Evolutionary conservation across 495 filamentous ascomycete species (phyloP).

Genomic region (Schizothecium vesticola): DNA sequence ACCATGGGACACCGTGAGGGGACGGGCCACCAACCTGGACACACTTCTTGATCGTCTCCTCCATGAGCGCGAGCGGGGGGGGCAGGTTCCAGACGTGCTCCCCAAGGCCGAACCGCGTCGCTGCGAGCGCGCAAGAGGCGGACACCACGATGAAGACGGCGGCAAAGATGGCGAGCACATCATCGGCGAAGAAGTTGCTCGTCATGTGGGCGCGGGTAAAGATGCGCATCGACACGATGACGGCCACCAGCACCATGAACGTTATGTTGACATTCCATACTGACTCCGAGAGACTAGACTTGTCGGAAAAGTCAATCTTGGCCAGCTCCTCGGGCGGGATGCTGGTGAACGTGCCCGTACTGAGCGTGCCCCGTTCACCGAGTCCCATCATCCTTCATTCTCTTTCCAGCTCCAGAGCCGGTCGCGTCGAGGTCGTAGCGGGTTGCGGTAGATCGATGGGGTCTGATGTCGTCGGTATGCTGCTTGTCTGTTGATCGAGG

Average conservation of each 20-base stretch:
- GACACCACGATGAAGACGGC: conserved; percentile 21
- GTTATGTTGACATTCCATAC: conserved; percentile 21
- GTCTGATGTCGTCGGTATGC: neutral
- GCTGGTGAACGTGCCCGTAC: neutral
- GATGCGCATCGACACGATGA: conserved; percentile 14
- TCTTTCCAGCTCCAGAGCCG: neutral
- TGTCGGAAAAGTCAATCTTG: conserved; percentile 18
- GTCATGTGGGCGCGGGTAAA: conserved; percentile 18
- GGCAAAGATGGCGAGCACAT: conserved; percentile 25
- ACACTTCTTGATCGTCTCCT: conserved; percentile 12
- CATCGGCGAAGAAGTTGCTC: conserved; percentile 16
- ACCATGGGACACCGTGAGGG: neutral
- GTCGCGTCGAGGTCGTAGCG: neutral
- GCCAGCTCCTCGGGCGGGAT: conserved; percentile 3
- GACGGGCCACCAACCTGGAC: conserved; percentile 8
- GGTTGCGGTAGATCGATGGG: neutral
- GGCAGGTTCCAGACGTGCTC: conserved; percentile 28
- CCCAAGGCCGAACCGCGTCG: conserved; percentile 23
- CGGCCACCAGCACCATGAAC: conserved; percentile 17
- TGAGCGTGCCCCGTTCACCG: neutral
- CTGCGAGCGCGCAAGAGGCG: conserved; percentile 15
- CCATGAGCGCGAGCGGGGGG: conserved; percentile 10
- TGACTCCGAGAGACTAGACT: conserved; percentile 8
- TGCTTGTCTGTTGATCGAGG: neutral
- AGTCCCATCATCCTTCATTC: neutral